phyloP scores from a whole-genome alignment of 495 filamentous ascomycete species.

The Aspergillus asperescens region DNA sequence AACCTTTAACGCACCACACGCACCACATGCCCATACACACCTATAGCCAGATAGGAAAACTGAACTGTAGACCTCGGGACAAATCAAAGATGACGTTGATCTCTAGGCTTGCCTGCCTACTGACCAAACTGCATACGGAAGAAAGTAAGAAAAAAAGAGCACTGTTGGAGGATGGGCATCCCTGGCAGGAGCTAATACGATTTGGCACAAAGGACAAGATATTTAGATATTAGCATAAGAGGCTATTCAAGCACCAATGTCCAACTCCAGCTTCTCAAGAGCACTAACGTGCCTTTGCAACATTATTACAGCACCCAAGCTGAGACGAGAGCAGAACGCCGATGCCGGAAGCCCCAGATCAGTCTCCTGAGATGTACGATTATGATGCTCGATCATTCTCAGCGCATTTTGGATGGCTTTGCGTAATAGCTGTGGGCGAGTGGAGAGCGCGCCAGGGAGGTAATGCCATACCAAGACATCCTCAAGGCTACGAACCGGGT shows the following conservation, averaged over 20 bases:
- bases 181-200: too few relatives aligned
- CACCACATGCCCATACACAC: too few relatives aligned
- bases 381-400: slow-evolving; percentile 28
- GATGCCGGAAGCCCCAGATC: slow-evolving; percentile 16
- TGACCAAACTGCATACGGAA: too few relatives aligned
- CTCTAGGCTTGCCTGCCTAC: too few relatives aligned
- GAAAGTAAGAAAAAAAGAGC: too few relatives aligned
- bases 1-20: too few relatives aligned
- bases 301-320: slow-evolving; percentile 33
- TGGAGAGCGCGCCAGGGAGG: slow-evolving; percentile 21
- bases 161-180: too few relatives aligned
- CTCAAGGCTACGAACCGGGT: slow-evolving; percentile 40
- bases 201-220: neutral
- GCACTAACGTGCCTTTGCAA: slow-evolving; percentile 23
- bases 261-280: slow-evolving; percentile 18
- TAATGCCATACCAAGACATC: slow-evolving; percentile 51
- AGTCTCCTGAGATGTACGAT: slow-evolving; percentile 11
- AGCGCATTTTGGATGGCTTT: slow-evolving; percentile 32
- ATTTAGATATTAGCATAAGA: neutral
- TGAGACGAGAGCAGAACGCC: slow-evolving; percentile 25
- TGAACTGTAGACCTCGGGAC: too few relatives aligned
- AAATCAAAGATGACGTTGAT: too few relatives aligned
- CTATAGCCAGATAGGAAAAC: too few relatives aligned
- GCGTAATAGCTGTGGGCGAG: slow-evolving; percentile 32
- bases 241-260: neutral